phyloP scores from a whole-genome alignment of 2,329 filamentous ascomycete genomes.

The Clonostachys solani region DNA sequence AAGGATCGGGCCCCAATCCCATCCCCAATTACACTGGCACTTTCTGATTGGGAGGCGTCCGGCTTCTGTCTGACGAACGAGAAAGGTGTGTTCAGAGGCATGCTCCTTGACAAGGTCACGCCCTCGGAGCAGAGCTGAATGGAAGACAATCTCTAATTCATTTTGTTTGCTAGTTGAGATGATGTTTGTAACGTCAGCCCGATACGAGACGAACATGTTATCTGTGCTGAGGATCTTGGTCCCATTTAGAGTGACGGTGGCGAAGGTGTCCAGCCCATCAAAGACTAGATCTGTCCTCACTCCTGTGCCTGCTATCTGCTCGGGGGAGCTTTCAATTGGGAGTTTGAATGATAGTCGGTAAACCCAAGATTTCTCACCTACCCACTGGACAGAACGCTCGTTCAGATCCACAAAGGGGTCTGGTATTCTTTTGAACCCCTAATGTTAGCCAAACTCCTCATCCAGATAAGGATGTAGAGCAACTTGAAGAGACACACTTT shows the following conservation, averaged over 20 bases:
- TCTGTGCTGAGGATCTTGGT: conserved; percentile 47
- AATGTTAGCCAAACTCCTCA: background rate
- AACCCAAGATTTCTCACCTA: conserved; percentile 57
- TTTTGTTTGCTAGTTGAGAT: conserved; percentile 30
- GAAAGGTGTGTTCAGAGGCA: conserved; percentile 38
- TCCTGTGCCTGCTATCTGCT: background rate
- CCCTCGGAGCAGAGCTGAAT: conserved; percentile 46
- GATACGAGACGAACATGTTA: conserved; percentile 61
- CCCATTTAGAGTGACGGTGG: conserved; percentile 52
- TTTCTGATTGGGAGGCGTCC: conserved; percentile 46
- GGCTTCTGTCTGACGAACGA: conserved; percentile 10
- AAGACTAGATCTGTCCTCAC: conserved; percentile 44
- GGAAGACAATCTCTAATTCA: conserved; percentile 51
- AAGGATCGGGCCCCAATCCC: conserved; percentile 66
- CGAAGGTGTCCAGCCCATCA: conserved; percentile 61
- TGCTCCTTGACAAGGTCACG: conserved; percentile 46
- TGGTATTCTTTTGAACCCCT: conserved; percentile 22
- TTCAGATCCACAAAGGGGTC: conserved; percentile 60
- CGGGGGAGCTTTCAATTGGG: conserved; percentile 3
- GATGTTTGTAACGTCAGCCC: conserved; percentile 42
- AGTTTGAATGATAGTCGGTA: conserved; percentile 39
- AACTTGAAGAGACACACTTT: conserved; percentile 11
- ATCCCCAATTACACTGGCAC: conserved; percentile 67
- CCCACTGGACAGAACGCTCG: conserved; percentile 55
- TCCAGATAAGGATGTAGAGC: too few species aligned